Base-by-base conservation (phyloP, 1,284 basidiomycete genomes). In the Papiliotrema fonsecae region DNA sequence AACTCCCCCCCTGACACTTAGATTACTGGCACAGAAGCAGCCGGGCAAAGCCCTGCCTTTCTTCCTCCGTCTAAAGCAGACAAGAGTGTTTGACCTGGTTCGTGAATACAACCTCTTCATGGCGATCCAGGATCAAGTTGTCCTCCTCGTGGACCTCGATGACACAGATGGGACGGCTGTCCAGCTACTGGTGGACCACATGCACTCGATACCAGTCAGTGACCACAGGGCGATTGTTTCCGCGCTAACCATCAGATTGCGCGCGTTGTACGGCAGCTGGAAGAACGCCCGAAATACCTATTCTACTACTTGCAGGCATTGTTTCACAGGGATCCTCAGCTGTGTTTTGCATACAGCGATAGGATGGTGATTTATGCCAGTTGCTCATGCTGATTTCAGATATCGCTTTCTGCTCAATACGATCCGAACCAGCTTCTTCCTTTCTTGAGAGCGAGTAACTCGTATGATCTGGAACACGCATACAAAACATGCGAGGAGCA, bases 41-140 rank as follows among this genome's bases (percentile, higher is more conserved):
- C 90, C 89, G 0, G 91, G 88, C 22, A 93, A 94, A 73, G 96
- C 94, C 0, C 76, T 99, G 2, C 87, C 88, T 0, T 97, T 84
- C 75, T 89, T 86, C 74, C 79, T 98, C 10, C 82, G 88, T 3
- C 77, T 98, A 13, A 82, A 92, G 9, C 79, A 86, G 42, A 83
- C 90, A 2, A 86, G 90, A 58, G 93, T 97, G 2, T 97, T 99
- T 67, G 87, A 93, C 57, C 84, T 98, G 46, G 97, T 99, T 56
- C 80, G 87, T 37, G 90, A 97, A 49, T 80, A 97, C 69, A 96
- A 96, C 59, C 78, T 99, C 1, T 97, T 97, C 72, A 90, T 90
- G 19, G 90, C 90, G 37, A 87, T 98, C 1, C 87, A 91, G 65
- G 91, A 97, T 64, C 91, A 96, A 70, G 91, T 88, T 1, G 75